Conservation (phyloP, 495 filamentous ascomycete genomes). For the Penicillium daleae region DNA sequence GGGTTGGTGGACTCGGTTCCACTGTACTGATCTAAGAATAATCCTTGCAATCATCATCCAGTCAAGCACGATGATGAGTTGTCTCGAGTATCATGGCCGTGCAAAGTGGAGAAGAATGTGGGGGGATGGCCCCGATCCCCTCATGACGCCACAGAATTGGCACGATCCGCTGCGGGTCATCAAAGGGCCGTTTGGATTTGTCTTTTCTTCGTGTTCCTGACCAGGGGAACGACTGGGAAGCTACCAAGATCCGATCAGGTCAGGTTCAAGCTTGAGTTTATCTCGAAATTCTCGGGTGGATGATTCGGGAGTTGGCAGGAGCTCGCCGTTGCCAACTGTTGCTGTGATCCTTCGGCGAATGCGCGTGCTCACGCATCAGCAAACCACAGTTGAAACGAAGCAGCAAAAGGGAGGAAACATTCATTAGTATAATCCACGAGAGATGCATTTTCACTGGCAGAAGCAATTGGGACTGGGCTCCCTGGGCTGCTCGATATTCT, state of each 20-base stretch:
- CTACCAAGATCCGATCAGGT: neutral
- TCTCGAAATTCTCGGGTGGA: neutral
- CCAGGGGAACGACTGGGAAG: neutral
- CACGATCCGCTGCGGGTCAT: neutral
- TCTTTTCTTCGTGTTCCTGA: neutral
- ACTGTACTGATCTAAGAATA: neutral
- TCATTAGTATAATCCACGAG: neutral
- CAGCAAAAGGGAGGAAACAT: neutral
- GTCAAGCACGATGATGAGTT: neutral
- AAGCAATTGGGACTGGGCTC: conserved; percentile 28
- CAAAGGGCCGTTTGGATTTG: neutral
- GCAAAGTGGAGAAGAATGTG: conserved; percentile 4
- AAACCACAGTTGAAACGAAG: neutral
- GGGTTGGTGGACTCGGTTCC: conserved; percentile 11
- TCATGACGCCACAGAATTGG: conserved; percentile 10
- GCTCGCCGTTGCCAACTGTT: neutral
- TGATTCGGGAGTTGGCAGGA: neutral
- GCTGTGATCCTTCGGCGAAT: neutral
- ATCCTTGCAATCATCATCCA: neutral
- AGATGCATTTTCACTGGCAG: conserved; percentile 34
- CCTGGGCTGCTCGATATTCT: conserved; percentile 30
- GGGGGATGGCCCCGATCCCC: conserved; percentile 5
- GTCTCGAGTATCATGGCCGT: neutral
- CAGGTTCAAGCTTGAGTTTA: neutral
- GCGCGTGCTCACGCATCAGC: too few relatives aligned